Base-by-base conservation (phyloP, 2,329 filamentous ascomycete genomes). In the Daldinia eschscholtzii region DNA sequence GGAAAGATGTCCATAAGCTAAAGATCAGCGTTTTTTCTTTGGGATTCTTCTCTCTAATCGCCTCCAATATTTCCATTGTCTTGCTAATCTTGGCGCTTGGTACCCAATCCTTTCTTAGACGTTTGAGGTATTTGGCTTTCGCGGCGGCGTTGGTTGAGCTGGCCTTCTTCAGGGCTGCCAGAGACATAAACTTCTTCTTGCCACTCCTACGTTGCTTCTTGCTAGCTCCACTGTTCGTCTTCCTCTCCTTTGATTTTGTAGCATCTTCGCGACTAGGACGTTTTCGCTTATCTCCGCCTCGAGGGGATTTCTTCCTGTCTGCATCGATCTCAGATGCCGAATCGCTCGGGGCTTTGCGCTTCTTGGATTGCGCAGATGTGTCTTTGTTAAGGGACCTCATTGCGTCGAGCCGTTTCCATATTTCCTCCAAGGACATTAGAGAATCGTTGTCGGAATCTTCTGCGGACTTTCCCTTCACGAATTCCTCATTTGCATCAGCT, bases 1-100 rank as follows among this genome's bases (percentile, higher is more conserved):
- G 73, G 64, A 79, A 79, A 1, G 78, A 79, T 0, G 77, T 78
- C 71, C 76, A 79, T n/a, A 77, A 71, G 42, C 76, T 78, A 56
- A 79, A 79, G 18, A 79, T 57, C 0, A 79, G 71, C 2, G 75
- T 78, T 61, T 79, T 79, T 57, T 77, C 77, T 4, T 58, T 3
- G 3, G 76, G 73, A 10, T 74, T 61, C 13, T 75, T 64, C 12
- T 72, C 50, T 15, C 72, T 70, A 26, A 79, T 77, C n/a, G 57
- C 63, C 18, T 44, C 20, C 6, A 79, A 60, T 35, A 79, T 44
- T 30, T 76, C 73, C 72, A 79, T 74, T 12, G 74, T 75, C 61
- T 74, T 76, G 41, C 75, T 71, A 35, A 73, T 76, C 55, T 79
- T 79, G 3, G 75, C 75, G 56, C 78, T 79, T 1, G 76, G 64